Evolutionary conservation across 1,139 yeast species (phyloP).

Genomic region (Hyphopichia wangnamkhiaoensis): DNA sequence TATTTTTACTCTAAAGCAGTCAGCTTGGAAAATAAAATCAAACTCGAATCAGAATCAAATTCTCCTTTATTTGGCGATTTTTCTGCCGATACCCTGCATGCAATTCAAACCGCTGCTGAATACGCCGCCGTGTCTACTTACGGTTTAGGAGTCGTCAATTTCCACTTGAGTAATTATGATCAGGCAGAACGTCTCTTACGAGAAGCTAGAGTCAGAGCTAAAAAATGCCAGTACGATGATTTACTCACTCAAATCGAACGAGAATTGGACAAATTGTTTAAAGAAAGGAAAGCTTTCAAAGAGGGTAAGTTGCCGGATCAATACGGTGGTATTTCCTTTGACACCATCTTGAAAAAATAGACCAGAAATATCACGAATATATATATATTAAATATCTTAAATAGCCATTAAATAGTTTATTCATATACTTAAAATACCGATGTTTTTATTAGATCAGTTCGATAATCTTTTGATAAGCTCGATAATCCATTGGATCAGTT

Average conservation of each 20-base stretch:
- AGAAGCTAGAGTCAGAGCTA: slow-evolving; percentile 73
- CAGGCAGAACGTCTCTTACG: slow-evolving; percentile 63
- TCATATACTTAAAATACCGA: too few relatives aligned
- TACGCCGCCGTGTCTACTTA: slow-evolving; percentile 80
- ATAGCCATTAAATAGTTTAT: too few relatives aligned
- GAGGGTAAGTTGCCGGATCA: slow-evolving; percentile 1
- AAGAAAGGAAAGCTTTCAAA: slow-evolving; percentile 23
- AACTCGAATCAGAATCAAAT: too few relatives aligned
- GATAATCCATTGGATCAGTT: too few relatives aligned
- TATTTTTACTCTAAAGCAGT: too few relatives aligned
- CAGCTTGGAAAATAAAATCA: too few relatives aligned
- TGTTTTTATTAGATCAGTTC: too few relatives aligned
- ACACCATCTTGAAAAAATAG: not conserved
- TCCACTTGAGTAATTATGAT: slow-evolving; percentile 56
- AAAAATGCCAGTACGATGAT: slow-evolving; percentile 64
- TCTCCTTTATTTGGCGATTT: too few relatives aligned
- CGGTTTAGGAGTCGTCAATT: slow-evolving; percentile 77
- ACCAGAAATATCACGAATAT: too few relatives aligned
- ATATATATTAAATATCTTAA: too few relatives aligned
- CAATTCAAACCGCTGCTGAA: slow-evolving; percentile 28
- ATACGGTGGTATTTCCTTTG: not conserved
- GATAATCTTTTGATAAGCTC: too few relatives aligned
- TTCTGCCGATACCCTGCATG: not conserved
- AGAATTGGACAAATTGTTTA: slow-evolving; percentile 55
- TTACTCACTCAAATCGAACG: slow-evolving; percentile 65